Percentiles rank a stretch among this genome's conserved stretches.
Evolutionary conservation across 345 rosid genomes (phyloP).

Genomic region (Aquilaria malaccensis): DNA sequence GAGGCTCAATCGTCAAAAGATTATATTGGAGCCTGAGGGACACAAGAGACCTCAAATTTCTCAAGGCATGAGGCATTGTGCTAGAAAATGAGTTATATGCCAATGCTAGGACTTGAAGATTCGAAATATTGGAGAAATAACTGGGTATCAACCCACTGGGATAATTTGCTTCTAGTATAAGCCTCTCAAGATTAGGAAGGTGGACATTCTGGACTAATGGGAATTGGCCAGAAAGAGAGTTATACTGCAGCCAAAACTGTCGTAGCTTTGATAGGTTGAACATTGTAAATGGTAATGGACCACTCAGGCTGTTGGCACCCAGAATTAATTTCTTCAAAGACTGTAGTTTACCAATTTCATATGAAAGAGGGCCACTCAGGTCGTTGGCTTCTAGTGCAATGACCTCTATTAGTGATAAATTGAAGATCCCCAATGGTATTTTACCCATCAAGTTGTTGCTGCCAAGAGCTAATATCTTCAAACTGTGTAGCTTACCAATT

Average conservation of each 20-base stretch:
- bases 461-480: background rate
- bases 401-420: no score
- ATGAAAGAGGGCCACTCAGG: no score
- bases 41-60: slow-evolving; percentile 11
- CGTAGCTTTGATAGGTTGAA: background rate
- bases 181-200: no score
- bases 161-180: no score
- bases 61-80: no score
- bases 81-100: no score
- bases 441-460: background rate
- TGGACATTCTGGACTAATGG: background rate
- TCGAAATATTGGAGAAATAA: no score
- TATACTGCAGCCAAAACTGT: background rate
- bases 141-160: no score
- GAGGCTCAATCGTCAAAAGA: background rate
- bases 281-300: background rate
- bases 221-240: slow-evolving; percentile 18
- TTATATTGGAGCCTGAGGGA: background rate
- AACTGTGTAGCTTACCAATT: background rate
- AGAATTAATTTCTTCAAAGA: background rate
- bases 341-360: slow-evolving; percentile 4
- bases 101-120: no score
- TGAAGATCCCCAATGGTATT: background rate
- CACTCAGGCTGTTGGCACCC: background rate
- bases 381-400: no score